Evolutionary conservation across 2,329 filamentous ascomycete genomes (phyloP).

Genomic region (Sphaerulina populicola): DNA sequence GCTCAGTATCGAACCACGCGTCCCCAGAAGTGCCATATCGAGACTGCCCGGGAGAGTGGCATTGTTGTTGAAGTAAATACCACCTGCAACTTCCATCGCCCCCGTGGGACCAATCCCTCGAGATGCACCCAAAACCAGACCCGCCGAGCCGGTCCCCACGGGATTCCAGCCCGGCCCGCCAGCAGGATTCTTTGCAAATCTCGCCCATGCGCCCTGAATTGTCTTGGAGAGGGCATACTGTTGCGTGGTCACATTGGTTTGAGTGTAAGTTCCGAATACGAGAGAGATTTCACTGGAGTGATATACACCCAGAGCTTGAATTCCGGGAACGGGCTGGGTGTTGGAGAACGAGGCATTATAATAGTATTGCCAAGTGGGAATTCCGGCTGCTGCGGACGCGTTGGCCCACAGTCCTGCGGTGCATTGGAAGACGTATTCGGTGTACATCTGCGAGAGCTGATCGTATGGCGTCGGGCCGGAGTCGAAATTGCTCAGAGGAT

Average conservation of each 20-base stretch:
- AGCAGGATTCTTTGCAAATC: slow-evolving; percentile 34
- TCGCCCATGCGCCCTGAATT: slow-evolving; percentile 32
- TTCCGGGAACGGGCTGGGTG: slow-evolving; percentile 23
- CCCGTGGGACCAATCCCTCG: slow-evolving; percentile 10
- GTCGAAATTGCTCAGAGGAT: slow-evolving; percentile 21
- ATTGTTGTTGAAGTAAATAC: slow-evolving; percentile 16
- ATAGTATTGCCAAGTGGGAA: slow-evolving; percentile 34
- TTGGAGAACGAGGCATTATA: slow-evolving; percentile 34
- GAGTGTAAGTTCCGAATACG: slow-evolving; percentile 32
- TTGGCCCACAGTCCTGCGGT: slow-evolving; percentile 25
- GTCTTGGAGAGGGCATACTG: slow-evolving; percentile 28
- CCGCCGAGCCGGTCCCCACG: not conserved
- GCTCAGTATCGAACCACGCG: slow-evolving; percentile 18
- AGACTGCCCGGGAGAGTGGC: slow-evolving; percentile 19
- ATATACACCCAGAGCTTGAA: slow-evolving; percentile 26
- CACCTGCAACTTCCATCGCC: slow-evolving; percentile 23
- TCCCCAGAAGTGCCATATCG: slow-evolving; percentile 26
- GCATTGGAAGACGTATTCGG: slow-evolving; percentile 25
- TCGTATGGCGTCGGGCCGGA: slow-evolving; percentile 13
- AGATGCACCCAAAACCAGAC: not conserved
- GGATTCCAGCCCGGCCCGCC: slow-evolving; percentile 33
- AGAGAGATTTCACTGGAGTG: slow-evolving; percentile 31
- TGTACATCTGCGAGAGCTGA: slow-evolving; percentile 17
- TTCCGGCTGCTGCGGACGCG: slow-evolving; percentile 25
- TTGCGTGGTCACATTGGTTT: slow-evolving; percentile 26